A percentile compares a stretch with the other conserved stretches of the same genome.
These are phyloP conservation scores for Hypomontagnella submonticulosa DNA, from an alignment of 495 filamentous ascomycete species.

Conservation along the genomic window DNA sequence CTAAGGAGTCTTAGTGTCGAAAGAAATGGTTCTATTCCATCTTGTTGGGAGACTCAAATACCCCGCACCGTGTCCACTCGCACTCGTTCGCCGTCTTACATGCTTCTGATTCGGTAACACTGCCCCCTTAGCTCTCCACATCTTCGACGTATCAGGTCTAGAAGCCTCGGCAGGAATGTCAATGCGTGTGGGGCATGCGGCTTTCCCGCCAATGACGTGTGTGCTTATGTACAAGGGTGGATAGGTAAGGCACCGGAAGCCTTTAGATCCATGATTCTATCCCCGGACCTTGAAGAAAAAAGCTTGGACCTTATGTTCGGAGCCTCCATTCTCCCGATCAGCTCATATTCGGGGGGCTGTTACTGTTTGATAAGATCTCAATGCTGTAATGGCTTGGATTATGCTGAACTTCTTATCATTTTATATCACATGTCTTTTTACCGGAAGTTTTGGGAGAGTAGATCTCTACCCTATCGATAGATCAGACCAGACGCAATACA, in stretches of 20 bases:
- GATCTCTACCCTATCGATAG: neutral
- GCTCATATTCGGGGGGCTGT: conserved; percentile 1
- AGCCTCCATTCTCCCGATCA: conserved; percentile 20
- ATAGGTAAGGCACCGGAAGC: no score
- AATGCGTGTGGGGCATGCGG: conserved; percentile 6
- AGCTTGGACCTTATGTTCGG: conserved; percentile 31
- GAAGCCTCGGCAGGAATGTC: conserved; percentile 30
- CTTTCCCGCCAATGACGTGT: conserved; percentile 24
- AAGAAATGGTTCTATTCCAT: no score
- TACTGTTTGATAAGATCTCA: conserved; percentile 12
- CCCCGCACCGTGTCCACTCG: no score
- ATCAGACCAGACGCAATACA: conserved; percentile 2
- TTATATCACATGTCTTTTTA: conserved; percentile 11
- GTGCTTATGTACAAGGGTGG: neutral
- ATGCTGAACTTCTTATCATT: conserved; percentile 10
- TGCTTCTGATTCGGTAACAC: no score
- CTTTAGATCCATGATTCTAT: neutral
- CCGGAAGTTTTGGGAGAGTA: no score
- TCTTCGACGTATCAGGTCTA: conserved; percentile 12
- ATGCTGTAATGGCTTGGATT: conserved; percentile 6
- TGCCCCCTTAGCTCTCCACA: neutral
- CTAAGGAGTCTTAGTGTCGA: no score
- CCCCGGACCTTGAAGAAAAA: no score
- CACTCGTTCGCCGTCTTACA: no score
- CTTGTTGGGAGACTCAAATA: no score